Conservation (phyloP, 345 rosid genomes). For the Linum lewisii region DNA sequence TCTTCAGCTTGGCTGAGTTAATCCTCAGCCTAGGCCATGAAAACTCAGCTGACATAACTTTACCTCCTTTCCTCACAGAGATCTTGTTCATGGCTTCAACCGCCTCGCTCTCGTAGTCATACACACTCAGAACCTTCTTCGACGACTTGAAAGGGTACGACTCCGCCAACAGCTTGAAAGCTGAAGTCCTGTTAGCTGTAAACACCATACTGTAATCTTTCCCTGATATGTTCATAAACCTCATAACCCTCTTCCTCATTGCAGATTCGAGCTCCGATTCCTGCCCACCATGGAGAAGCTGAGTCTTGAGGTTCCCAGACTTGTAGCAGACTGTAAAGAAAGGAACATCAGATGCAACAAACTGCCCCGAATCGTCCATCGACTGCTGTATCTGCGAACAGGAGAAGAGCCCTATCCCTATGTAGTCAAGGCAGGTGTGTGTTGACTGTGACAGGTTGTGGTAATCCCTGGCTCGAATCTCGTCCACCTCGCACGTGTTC, state of each 20-base stretch:
- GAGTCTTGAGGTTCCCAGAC: slow-evolving; percentile 68
- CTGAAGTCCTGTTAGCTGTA: slow-evolving; percentile 83
- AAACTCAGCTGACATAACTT: slow-evolving; percentile 67
- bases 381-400: slow-evolving; percentile 45
- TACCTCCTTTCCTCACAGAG: slow-evolving; percentile 69
- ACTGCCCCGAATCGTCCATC: slow-evolving; percentile 31
- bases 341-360: slow-evolving; percentile 40
- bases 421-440: slow-evolving; percentile 86
- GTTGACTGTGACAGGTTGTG: slow-evolving; percentile 45
- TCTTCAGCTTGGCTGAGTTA: slow-evolving; percentile 49
- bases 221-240: slow-evolving; percentile 61
- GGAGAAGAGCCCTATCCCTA: slow-evolving; percentile 81
- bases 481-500: slow-evolving; percentile 47
- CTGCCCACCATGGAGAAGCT: slow-evolving; percentile 64
- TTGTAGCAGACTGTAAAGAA: slow-evolving; percentile 72
- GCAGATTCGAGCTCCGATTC: slow-evolving; percentile 56
- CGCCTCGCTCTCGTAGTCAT: slow-evolving; percentile 85
- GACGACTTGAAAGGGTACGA: slow-evolving; percentile 69
- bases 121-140: slow-evolving; percentile 61
- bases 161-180: slow-evolving; percentile 81
- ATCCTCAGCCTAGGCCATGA: slow-evolving; percentile 84
- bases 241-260: slow-evolving; percentile 69
- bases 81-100: slow-evolving; percentile 53
- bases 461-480: slow-evolving; percentile 55
- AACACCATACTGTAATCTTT: slow-evolving; percentile 78